Conservation (phyloP, 306 rosid genomes). For the Dicorynia guianensis region DNA sequence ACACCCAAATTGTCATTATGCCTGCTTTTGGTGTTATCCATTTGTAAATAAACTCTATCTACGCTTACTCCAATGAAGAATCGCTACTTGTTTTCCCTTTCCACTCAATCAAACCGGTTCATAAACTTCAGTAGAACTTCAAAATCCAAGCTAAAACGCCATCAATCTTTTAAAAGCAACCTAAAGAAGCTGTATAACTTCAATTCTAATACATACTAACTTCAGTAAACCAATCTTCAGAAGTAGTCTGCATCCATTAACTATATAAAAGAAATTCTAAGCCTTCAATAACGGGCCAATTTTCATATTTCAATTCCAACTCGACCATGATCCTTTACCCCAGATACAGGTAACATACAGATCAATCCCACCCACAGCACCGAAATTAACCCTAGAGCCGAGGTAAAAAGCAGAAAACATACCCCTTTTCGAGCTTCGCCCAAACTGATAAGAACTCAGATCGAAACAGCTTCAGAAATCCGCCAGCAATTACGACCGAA, state of each 20-base stretch:
- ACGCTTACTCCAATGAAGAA: conserved; percentile 36
- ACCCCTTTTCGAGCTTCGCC: conserved; percentile 43
- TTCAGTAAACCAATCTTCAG: conserved; percentile 29
- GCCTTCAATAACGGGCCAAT: conserved; percentile 23
- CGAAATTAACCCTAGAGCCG: conserved; percentile 52
- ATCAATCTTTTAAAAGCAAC: conserved; percentile 9
- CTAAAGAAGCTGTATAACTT: conserved; percentile 23
- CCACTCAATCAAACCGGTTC: conserved; percentile 50
- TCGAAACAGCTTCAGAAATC: conserved; percentile 32
- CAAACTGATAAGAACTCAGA: conserved; percentile 22
- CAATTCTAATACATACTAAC: conserved; percentile 28
- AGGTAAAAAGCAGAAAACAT: conserved; percentile 53
- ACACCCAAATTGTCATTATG: conserved; percentile 82
- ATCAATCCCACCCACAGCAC: conserved; percentile 40
- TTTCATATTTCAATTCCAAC: conserved; percentile 35
- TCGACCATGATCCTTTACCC: conserved; percentile 15
- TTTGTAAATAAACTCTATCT: conserved; percentile 37
- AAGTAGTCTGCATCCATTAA: conserved; percentile 37
- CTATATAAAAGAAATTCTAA: conserved; percentile 44
- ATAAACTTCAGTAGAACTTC: conserved; percentile 46
- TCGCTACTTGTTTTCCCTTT: conserved; percentile 30
- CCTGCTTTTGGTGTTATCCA: conserved; percentile 82
- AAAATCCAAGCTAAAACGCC: conserved; percentile 36
- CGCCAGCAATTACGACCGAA: background rate
- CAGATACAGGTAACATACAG: conserved; percentile 13